Evolutionary conservation across 2,329 filamentous ascomycete genomes (phyloP).

Genomic region (Aspergillus jensenii): DNA sequence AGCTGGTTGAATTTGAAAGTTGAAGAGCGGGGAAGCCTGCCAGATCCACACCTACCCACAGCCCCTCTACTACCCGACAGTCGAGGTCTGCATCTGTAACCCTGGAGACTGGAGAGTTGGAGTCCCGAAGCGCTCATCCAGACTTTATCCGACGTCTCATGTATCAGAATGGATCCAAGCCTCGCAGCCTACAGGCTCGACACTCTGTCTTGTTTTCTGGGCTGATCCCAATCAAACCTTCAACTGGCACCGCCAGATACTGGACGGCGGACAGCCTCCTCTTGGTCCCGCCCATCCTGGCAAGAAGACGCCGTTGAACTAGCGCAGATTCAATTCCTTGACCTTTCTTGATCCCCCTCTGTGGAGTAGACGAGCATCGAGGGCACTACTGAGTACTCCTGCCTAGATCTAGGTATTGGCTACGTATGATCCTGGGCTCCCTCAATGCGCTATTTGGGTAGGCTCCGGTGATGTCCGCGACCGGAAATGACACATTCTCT

Average conservation of each 20-base stretch:
- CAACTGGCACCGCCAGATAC: neutral
- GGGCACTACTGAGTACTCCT: neutral
- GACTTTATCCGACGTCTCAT: neutral
- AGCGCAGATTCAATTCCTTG: conserved; percentile 2
- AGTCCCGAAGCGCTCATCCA: neutral
- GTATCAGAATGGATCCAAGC: neutral
- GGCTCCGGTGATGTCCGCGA: conserved; percentile 13
- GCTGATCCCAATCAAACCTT: conserved; percentile 1
- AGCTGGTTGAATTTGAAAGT: neutral
- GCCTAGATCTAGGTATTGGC: neutral
- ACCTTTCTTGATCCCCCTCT: neutral
- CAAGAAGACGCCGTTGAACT: neutral
- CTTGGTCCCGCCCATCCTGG: neutral
- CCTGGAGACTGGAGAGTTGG: neutral
- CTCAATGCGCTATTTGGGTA: neutral
- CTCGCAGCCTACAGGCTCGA: neutral
- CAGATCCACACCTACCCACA: neutral
- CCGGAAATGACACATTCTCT: conserved; percentile 15
- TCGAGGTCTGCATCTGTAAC: neutral
- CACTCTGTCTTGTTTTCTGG: neutral
- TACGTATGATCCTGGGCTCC: neutral
- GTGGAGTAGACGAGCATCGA: neutral
- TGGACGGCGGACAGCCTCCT: neutral
- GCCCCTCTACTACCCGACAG: neutral
- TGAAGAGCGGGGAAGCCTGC: conserved; percentile 3